These are phyloP conservation scores for Neocatenulostroma microsporum DNA, from an alignment of 2,329 filamentous ascomycete species.

Conservation along the genomic window DNA sequence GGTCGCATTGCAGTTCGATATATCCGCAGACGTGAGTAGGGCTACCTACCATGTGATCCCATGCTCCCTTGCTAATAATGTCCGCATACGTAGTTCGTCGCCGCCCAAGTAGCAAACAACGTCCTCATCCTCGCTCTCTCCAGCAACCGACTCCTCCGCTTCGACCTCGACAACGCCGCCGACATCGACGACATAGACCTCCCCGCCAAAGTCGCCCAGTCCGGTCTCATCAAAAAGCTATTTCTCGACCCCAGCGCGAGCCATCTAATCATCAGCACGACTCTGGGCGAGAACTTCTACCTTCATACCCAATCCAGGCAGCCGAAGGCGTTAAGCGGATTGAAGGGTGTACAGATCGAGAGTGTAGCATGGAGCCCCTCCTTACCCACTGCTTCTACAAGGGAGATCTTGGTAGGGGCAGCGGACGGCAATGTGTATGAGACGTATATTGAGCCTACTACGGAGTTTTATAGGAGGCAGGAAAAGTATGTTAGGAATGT, in stretches of 20 bases:
- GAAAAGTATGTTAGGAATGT: conserved; percentile 84
- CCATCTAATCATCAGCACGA: conserved; percentile 84
- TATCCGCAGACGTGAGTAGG: conserved; percentile 87
- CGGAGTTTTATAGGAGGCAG: conserved; percentile 90
- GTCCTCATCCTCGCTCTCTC: conserved; percentile 87
- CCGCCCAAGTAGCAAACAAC: conserved; percentile 95
- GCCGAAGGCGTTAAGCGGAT: conserved; percentile 68
- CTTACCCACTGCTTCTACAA: conserved; percentile 82
- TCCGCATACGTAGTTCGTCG: no score
- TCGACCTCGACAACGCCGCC: conserved; percentile 85
- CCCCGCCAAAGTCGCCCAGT: conserved; percentile 82
- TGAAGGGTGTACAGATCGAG: conserved; percentile 83
- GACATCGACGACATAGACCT: conserved; percentile 99
- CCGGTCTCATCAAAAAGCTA: conserved; percentile 87
- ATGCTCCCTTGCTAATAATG: no score
- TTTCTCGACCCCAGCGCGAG: conserved; percentile 97
- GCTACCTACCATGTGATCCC: no score
- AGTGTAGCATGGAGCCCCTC: conserved; percentile 92
- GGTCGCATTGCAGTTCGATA: conserved; percentile 87
- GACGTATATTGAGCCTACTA: conserved; percentile 85
- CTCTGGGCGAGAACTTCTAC: conserved; percentile 93
- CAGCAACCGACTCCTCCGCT: conserved; percentile 84
- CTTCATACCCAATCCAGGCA: conserved; percentile 90
- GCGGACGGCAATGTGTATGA: conserved; percentile 96
- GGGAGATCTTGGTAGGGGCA: conserved; percentile 86